Percentiles rank a stretch among this genome's conserved stretches.
These are phyloP conservation scores for Medicago ruthenica DNA, from an alignment of 306 rosid genomes.

Conservation along the genomic window DNA sequence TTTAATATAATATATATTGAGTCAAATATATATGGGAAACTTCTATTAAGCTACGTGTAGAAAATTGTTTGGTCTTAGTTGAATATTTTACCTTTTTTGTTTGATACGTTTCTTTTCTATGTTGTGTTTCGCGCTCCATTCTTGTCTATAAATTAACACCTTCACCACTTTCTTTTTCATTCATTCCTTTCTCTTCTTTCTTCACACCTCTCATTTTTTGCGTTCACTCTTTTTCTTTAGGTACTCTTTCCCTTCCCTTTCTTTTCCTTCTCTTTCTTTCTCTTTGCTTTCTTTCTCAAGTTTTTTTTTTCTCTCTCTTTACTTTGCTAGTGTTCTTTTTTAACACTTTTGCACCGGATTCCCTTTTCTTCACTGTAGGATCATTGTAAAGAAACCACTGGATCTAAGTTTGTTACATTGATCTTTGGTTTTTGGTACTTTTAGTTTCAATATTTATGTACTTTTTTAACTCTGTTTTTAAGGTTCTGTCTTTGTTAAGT, in stretches of 20 bases:
- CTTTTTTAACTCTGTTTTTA: not conserved
- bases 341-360: too few species aligned
- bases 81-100: not conserved
- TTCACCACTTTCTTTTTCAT: not conserved
- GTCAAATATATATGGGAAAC: too few species aligned
- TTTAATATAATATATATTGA: too few species aligned
- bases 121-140: slow-evolving; percentile 16
- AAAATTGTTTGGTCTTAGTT: not conserved
- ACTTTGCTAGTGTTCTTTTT: not conserved
- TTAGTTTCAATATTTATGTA: not conserved
- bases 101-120: not conserved
- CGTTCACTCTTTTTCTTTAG: not conserved
- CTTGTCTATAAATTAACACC: not conserved
- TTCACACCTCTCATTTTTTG: not conserved
- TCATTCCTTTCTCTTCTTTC: slow-evolving; percentile 6
- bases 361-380: too few species aligned
- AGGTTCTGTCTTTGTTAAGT: not conserved
- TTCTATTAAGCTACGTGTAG: not conserved
- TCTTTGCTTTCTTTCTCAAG: not conserved
- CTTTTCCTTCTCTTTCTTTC: not conserved
- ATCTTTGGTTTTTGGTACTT: too few species aligned
- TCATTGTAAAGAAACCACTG: too few species aligned
- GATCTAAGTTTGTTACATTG: too few species aligned
- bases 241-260: not conserved
- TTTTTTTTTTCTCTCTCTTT: not conserved